phyloP scores from a whole-genome alignment of 148 eudicot genomes.

The Linanthus parryae region DNA sequence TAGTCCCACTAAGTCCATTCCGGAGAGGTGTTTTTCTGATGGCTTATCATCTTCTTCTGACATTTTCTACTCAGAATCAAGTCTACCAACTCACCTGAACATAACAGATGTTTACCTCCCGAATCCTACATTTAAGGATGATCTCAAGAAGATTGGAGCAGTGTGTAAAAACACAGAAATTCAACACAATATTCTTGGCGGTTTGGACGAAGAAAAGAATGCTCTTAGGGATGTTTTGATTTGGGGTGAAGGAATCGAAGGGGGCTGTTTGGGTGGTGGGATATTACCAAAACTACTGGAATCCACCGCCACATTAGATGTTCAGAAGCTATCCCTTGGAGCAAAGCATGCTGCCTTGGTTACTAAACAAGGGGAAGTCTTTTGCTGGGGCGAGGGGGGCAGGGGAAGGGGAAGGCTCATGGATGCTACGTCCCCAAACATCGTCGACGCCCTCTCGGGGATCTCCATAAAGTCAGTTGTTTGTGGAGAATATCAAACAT shows the following conservation, averaged over 20 bases:
- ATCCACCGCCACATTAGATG: slow-evolving; percentile 28
- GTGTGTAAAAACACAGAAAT: slow-evolving; percentile 1
- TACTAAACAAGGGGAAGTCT: slow-evolving; percentile 44
- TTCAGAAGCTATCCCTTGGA: slow-evolving; percentile 24
- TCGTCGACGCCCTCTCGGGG: slow-evolving; percentile 23
- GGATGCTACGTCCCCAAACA: slow-evolving; percentile 24
- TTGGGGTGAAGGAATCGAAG: slow-evolving; percentile 37
- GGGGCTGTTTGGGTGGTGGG: slow-evolving; percentile 26
- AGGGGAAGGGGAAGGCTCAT: slow-evolving; percentile 31
- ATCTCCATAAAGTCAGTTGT: slow-evolving; percentile 17
- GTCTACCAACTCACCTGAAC: slow-evolving; percentile 20
- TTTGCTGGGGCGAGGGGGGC: slow-evolving; percentile 40
- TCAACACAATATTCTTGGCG: slow-evolving; percentile 9
- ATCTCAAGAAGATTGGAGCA: slow-evolving; percentile 10
- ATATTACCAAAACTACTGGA: slow-evolving; percentile 28
- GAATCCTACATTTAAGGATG: slow-evolving; percentile 22
- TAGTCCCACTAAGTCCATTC: slow-evolving; percentile 26
- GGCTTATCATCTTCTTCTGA: slow-evolving; percentile 32
- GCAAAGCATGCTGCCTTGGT: slow-evolving; percentile 30
- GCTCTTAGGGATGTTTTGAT: slow-evolving; percentile 29
- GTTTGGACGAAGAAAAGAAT: slow-evolving; percentile 1
- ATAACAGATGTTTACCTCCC: slow-evolving; percentile 12
- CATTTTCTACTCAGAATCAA: slow-evolving; percentile 32
- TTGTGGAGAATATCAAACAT: slow-evolving; percentile 42
- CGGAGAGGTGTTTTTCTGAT: slow-evolving; percentile 28